A percentile compares a stretch with the other conserved stretches of the same genome.
Evolutionary conservation across 352 stramenopile species (phyloP).

Genomic region (Globisporangium barbulae): DNA sequence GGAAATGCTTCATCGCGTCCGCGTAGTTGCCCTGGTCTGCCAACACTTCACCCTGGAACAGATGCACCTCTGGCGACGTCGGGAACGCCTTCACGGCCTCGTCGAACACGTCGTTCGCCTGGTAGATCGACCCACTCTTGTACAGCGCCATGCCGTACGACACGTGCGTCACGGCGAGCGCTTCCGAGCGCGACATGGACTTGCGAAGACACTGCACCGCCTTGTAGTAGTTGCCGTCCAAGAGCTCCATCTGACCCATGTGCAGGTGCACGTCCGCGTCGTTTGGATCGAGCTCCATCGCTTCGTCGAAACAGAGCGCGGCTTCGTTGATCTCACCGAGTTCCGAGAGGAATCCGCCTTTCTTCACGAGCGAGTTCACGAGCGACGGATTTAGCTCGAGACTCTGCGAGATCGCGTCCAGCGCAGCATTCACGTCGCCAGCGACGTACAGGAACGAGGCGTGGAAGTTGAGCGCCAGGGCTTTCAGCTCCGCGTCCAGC

Average conservation of each 20-base stretch:
- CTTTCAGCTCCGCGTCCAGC: slow-evolving; percentile 37
- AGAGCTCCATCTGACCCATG: slow-evolving; percentile 77
- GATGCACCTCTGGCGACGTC: slow-evolving; percentile 66
- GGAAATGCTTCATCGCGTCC: slow-evolving; percentile 75
- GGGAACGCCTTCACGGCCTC: slow-evolving; percentile 64
- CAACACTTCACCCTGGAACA: slow-evolving; percentile 83
- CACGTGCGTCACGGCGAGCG: slow-evolving; percentile 68
- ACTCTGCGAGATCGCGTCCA: slow-evolving; percentile 61
- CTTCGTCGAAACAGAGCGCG: slow-evolving; percentile 56
- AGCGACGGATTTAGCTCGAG: slow-evolving; percentile 45
- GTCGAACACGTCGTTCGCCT: slow-evolving; percentile 80
- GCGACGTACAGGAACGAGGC: slow-evolving; percentile 80
- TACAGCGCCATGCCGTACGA: slow-evolving; percentile 87
- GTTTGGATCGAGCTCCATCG: slow-evolving; percentile 68
- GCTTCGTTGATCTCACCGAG: slow-evolving; percentile 65
- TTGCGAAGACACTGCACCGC: slow-evolving; percentile 68
- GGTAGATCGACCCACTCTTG: slow-evolving; percentile 78
- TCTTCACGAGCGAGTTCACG: slow-evolving; percentile 78
- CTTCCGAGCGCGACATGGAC: slow-evolving; percentile 74
- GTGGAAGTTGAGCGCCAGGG: slow-evolving; percentile 70
- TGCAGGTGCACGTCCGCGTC: slow-evolving; percentile 78
- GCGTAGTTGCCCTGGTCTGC: slow-evolving; percentile 82
- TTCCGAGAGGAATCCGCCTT: slow-evolving; percentile 77
- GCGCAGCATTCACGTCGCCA: slow-evolving; percentile 67
- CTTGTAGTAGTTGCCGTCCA: slow-evolving; percentile 72